Percentiles rank a stretch among this genome's conserved stretches.
phyloP scores from a whole-genome alignment of 495 filamentous ascomycete species.

The Neurospora terricola region DNA sequence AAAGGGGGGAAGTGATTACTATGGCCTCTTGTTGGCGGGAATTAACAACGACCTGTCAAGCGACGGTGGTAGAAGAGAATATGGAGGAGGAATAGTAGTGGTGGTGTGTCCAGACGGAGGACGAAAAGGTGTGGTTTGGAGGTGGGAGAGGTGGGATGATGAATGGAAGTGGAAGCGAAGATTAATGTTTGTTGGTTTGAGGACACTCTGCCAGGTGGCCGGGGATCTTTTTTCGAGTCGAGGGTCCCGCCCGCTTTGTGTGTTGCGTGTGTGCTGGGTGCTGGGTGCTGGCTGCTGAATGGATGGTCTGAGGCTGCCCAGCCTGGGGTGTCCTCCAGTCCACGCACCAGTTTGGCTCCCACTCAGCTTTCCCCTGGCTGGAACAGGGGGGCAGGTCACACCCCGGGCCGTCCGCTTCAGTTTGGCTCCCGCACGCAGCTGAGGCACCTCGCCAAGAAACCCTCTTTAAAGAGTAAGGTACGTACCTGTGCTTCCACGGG shows the following conservation, averaged over 20 bases:
- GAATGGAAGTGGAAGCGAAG: not conserved
- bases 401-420: not conserved
- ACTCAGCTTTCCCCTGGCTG: not conserved
- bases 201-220: slow-evolving; percentile 10
- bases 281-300: not conserved
- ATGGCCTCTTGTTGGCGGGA: not conserved
- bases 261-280: not conserved
- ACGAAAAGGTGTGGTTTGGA: not conserved
- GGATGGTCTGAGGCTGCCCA: not conserved
- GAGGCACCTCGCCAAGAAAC: not conserved
- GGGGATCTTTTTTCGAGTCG: slow-evolving; percentile 2
- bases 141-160: not conserved
- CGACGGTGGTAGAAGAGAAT: not conserved
- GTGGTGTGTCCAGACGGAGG: not conserved
- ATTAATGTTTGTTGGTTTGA: not conserved
- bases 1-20: not conserved
- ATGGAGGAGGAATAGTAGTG: not conserved
- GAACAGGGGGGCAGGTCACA: not conserved
- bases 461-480: not conserved
- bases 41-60: not conserved
- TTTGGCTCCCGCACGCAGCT: not conserved
- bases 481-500: not conserved
- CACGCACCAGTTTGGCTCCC: not conserved
- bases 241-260: not conserved
- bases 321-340: not conserved